Conservation (phyloP, 2,329 filamentous ascomycete species). For the Coniochaeta ligniaria region DNA sequence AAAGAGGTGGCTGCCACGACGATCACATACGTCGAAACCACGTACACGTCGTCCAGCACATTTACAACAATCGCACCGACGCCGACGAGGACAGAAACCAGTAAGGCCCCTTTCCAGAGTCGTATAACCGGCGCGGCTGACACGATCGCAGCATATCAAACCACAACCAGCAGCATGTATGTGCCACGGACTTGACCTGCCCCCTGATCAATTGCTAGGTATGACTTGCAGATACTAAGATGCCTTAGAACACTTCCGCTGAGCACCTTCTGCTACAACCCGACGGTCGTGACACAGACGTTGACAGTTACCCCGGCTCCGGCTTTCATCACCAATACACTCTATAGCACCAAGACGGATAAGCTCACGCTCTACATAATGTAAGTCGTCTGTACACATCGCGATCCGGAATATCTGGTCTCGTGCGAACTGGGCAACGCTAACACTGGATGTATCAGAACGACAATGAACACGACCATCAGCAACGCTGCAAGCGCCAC, state of each 20-base stretch:
- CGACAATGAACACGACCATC: constrained; percentile 1
- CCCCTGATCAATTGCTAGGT: background rate
- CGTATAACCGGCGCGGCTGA: background rate
- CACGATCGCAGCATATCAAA: background rate
- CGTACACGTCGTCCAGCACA: background rate
- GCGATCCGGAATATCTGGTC: too few species aligned
- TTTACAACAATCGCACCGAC: background rate
- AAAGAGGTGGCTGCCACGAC: background rate
- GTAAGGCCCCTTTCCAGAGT: background rate
- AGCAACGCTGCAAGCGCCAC: background rate
- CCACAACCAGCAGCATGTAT: background rate
- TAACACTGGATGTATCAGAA: background rate
- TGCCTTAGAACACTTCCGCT: background rate
- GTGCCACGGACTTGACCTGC: background rate
- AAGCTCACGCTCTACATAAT: background rate
- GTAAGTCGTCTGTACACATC: background rate
- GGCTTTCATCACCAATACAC: background rate
- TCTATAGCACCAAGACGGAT: background rate
- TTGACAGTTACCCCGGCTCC: background rate
- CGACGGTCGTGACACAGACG: background rate
- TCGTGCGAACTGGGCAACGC: background rate
- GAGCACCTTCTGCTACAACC: background rate
- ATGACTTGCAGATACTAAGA: background rate
- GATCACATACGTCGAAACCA: background rate
- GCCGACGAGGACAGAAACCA: background rate